Base-by-base conservation (phyloP, 495 filamentous ascomycete genomes). In the Collariella sp. region DNA sequence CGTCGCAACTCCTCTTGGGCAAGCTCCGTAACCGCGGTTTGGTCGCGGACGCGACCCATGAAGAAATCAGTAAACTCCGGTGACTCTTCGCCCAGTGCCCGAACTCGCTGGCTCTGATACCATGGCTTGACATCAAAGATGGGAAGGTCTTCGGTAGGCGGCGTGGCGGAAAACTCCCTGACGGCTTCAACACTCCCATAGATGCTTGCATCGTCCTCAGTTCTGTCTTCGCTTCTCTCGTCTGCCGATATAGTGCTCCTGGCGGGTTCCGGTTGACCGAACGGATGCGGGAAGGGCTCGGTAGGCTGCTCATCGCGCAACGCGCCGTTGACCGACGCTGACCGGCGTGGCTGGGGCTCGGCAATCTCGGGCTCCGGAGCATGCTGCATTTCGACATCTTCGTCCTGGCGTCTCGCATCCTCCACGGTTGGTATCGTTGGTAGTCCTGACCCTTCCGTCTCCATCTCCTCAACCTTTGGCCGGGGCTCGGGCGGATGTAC, bases 171-270 rank as follows among this genome's bases (percentile, higher is more conserved):
- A 42, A 63, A 67, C 52, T 71, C 67, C 39, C 74, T 64, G 36
- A 76, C 69, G 53, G 68, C 59, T 47, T 71, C 69, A 48, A 76
- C 62, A n/a, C 67, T 71, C 45, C 81, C 76, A 55, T 79, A 78
- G 55, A 75, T 71, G 47, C 74, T 76, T 52, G 78, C 85, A 39
- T 77, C 71, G 48, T 80, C 80, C 65, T 89, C 84, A 20, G 85
- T 75, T 46, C 81, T 79, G 45, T 74, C 71, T 29, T 78, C 75
- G 35, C 75, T 76, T 22, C 72, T 72, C 36, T 70, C 72, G 10
- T 60, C 65, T 12, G 45, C 36, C 11, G 61, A 65, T 22, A 58
- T 55, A 26, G 39, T 62, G 22, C 41, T 57, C 7, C 44, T 31
- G 5, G 15, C 55, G 7, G 49, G 60, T 50, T 50, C 26, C 60